phyloP scores from a whole-genome alignment of 2,329 filamentous ascomycete genomes.

The Rugonectria rugulosa region DNA sequence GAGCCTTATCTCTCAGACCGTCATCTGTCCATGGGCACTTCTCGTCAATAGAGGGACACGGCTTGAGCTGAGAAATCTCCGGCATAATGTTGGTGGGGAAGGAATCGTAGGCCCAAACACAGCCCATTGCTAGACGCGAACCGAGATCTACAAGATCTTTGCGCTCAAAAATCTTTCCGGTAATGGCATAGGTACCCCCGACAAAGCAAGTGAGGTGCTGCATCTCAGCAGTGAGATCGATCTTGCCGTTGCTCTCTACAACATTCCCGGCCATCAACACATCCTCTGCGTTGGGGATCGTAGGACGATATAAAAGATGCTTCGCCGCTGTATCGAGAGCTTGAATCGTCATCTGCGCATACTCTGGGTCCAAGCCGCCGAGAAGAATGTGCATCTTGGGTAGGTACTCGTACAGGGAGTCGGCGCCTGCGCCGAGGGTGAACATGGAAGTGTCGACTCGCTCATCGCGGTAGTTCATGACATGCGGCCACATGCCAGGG shows the following conservation, averaged over 20 bases:
- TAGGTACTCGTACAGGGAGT: conserved; percentile 66
- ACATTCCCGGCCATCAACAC: conserved; percentile 65
- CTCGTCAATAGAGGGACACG: conserved; percentile 44
- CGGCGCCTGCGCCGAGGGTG: conserved; percentile 54
- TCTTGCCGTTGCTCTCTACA: conserved; percentile 36
- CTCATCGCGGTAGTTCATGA: conserved; percentile 67
- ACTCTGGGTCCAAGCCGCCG: conserved; percentile 69
- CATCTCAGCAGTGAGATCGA: conserved; percentile 45
- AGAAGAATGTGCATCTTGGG: conserved; percentile 68
- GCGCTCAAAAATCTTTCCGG: conserved; percentile 65
- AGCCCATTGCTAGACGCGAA: conserved; percentile 59
- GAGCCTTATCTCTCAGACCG: conserved; percentile 31
- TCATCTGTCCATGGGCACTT: conserved; percentile 46
- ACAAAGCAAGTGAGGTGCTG: conserved; percentile 75
- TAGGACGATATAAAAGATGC: conserved; percentile 72
- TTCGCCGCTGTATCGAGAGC: conserved; percentile 68
- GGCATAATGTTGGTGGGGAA: conserved; percentile 63
- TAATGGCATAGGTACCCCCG: conserved; percentile 75
- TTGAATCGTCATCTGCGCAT: conserved; percentile 69
- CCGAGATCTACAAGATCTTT: conserved; percentile 56
- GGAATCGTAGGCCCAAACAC: conserved; percentile 61
- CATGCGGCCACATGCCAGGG: conserved; percentile 76
- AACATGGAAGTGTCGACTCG: conserved; percentile 50
- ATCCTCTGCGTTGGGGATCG: conserved; percentile 65
- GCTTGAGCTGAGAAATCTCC: conserved; percentile 53